Evolutionary conservation across 768 basidiomycete genomes (phyloP), one percentile per base, ranked within the genome.

Genomic region (Solioccasus polychromus): DNA sequence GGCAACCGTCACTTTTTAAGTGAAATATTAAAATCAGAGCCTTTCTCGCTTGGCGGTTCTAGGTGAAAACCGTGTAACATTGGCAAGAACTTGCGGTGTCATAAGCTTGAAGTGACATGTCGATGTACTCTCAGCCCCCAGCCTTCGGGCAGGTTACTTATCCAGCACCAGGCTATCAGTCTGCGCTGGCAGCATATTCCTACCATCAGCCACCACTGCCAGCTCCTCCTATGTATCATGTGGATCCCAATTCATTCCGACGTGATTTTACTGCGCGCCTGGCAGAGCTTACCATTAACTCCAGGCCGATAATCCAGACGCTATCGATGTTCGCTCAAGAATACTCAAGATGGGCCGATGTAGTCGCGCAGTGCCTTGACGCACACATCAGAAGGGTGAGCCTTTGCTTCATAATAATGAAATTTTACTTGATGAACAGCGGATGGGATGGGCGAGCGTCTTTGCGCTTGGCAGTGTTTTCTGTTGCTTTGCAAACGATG

Each of bases 251-350:
- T 66, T 71, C 77, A 30, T 92, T 92, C 64, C 81, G 91, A 54
- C 80, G 82, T 69, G 89, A 91, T 70, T 92, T 85, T 68, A 60
- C 78, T 44, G 64, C 71, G 32, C 82, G 88, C 50, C 82, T 96
- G 44, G 71, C 79, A 58, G 81, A 85, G 52, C 84, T 99, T 52
- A 90, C 83, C 41, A 84, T 93, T 75, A 99, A 98, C 70, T 95
- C 93, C 55, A 85, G 93, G 60, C 87, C 92, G 9, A 82, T 96
- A 51, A 99, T 99, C 53, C 92, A 96, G 71, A 79, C 78, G 50
- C 70, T 99, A 14, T 97, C 96, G 26, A 83, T 93, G 77, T 79
- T 89, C 55, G 95, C 96, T 42, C 88, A 92, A 69, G 88, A 95
- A 44, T 85, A 88, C 63, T 68, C 78, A 30, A 79, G 85, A 34